Evolutionary conservation across 768 basidiomycete genomes (phyloP), one percentile per base, ranked within the genome.

Genomic region (Lepiota brunneoincarnata): DNA sequence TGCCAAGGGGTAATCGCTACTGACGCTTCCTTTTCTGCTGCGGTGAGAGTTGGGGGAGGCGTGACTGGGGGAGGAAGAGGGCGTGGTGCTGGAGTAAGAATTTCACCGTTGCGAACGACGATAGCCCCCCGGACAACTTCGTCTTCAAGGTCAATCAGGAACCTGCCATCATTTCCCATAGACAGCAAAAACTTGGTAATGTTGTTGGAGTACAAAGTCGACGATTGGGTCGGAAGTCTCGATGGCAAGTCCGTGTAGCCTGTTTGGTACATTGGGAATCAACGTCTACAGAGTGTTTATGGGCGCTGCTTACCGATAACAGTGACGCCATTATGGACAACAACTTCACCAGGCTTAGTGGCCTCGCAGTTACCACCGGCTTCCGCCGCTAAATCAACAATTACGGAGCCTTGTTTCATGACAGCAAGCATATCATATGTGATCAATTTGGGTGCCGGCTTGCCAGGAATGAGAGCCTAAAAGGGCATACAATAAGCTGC

Each of bases 331-430:
- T 82, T 72, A 59, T 88, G 77, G 9, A 84, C 74, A 45, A 75
- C 68, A 28, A 91, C 72, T 61, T 92, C 79, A 24, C 92, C 92
- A 6, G 92, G 91, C 47, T 77, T 74, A 7, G 92, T 94, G 12
- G 83, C 86, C 61, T 84, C 87, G 61, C 92, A 93, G 58, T 94
- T 94, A 12, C 92, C 92, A n/a, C 92, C 91, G 41, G 90, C 81
- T 71, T 94, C 92, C 14, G 91, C 87, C 36, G 92, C 92, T 55
- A 90, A 66, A 67, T 94, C 92, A 23, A 93, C 91, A 49, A 94
- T 82, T 24, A 94, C 84, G 4, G 92, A 93, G 21, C 92, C 92
- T 71, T 89, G 90, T 61, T 89, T 93, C 92, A 94, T 93, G n/a
- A 84, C 87, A 37, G 84, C 81, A 12, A 94, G 78, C 88, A 93